Evolutionary conservation across 2,329 filamentous ascomycete species (phyloP), one percentile per base, ranked within the genome.

Genomic region (Pezicula neosporulosa): DNA sequence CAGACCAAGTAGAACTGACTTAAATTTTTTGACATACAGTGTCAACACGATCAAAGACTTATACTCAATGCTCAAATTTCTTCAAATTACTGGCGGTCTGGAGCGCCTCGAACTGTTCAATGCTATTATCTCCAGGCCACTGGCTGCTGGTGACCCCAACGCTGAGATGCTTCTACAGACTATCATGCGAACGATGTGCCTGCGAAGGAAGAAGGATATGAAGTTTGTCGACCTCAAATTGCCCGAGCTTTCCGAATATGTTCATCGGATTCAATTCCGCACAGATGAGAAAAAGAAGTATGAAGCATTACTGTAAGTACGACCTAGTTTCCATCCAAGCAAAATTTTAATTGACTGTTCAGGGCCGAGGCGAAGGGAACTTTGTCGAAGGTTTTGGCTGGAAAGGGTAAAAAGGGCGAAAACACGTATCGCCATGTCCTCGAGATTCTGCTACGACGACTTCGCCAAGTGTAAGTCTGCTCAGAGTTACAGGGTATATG

Each of bases 161-260:
- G 86, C 84, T 12, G 83, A 83, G 44, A 68, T 77, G 10, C 72
- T 93, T 3, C 76, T 95, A 3, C 87, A 93, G 63, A 78, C 83
- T 5, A 76, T 96, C 42, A 92, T 96, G 83, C 77, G 78, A n/a
- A 84, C 87, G 16, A 79, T 96, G 44, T 94, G 89, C 61, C 75
- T 96, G 19, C 82, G 91, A 36, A 82, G 91, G 36, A 87, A 85
- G 68, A 96, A 96, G 66, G 86, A 93, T 50, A 96, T 96, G 90
- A 78, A 79, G 5, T 96, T 95, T 63, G 81, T 96, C 48, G 89
- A 96, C 58, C 73, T 96, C 18, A 87, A 84, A 55, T 76, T 96
- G 8, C 90, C 91, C 0, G 75, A 83, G 13, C 83, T 95, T 62
- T 86, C 83, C 1, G 90, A 93, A 63, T 91, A 87, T 58, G 76